phyloP scores from a whole-genome alignment of 2,329 filamentous ascomycete genomes.

The Verruconis gallopava region DNA sequence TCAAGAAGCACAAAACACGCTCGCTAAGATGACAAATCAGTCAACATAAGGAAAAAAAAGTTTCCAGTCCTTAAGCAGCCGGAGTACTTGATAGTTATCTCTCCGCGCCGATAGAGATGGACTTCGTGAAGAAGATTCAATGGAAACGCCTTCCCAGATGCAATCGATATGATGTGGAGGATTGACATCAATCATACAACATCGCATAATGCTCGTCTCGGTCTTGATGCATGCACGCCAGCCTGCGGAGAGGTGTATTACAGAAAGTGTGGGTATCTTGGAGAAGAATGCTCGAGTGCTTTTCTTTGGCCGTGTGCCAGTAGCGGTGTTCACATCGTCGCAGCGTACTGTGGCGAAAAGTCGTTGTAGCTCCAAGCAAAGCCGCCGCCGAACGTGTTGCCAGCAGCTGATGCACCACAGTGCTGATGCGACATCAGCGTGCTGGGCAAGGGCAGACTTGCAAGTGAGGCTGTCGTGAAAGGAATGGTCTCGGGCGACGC shows the following conservation, averaged over 20 bases:
- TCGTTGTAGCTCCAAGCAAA: conserved; percentile 85
- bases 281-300: neutral
- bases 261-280: conserved; percentile 1
- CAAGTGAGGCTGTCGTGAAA: conserved; percentile 58
- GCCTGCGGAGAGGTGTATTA: conserved; percentile 29
- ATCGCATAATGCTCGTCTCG: conserved; percentile 32
- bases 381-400: conserved; percentile 51
- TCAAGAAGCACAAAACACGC: conserved; percentile 25
- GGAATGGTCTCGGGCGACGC: conserved; percentile 33
- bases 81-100: neutral
- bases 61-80: conserved; percentile 14
- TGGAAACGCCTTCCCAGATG: conserved; percentile 40
- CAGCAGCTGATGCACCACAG: conserved; percentile 56
- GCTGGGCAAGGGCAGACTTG: conserved; percentile 70
- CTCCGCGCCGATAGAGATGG: neutral
- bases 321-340: conserved; percentile 57
- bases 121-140: conserved; percentile 2
- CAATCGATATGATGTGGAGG: conserved; percentile 23
- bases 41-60: conserved; percentile 25
- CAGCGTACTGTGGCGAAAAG: conserved; percentile 57
- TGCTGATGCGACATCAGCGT: conserved; percentile 58
- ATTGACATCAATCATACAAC: conserved; percentile 28
- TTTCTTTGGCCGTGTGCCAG: too few species aligned
- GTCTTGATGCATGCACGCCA: conserved; percentile 27
- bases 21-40: conserved; percentile 31